These are phyloP conservation scores for Globisporangium canariense DNA, from an alignment of 352 stramenopile species.

Conservation along the genomic window DNA sequence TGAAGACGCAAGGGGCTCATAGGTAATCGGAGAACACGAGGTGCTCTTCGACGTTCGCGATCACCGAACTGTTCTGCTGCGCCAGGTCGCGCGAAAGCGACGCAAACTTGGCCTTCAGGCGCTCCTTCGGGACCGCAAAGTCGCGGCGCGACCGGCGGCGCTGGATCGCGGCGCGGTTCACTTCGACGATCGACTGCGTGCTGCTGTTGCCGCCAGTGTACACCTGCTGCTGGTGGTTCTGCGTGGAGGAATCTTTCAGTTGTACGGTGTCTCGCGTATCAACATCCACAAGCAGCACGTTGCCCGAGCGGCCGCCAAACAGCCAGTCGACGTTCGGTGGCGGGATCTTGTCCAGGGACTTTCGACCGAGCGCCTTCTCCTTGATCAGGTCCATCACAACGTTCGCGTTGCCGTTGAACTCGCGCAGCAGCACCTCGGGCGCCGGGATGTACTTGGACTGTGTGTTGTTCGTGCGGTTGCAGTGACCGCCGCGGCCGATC, in stretches of 20 bases:
- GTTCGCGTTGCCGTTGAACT: conserved; percentile 64
- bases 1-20: conserved; percentile 15
- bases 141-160: conserved; percentile 44
- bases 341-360: conserved; percentile 67
- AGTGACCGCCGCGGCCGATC: conserved; percentile 61
- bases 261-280: neutral
- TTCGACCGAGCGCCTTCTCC: conserved; percentile 65
- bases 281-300: conserved; percentile 49
- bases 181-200: conserved; percentile 48
- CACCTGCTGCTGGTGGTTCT: conserved; percentile 9
- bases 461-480: conserved; percentile 62
- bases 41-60: conserved; percentile 55
- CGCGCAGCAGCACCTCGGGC: conserved; percentile 60
- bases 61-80: conserved; percentile 35
- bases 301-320: conserved; percentile 40
- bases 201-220: conserved; percentile 8
- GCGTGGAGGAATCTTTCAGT: neutral
- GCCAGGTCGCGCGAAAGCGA: conserved; percentile 62
- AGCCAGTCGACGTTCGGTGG: conserved; percentile 57
- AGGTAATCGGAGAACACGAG: conserved; percentile 77
- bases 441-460: conserved; percentile 73
- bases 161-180: conserved; percentile 45
- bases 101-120: conserved; percentile 61
- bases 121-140: conserved; percentile 66
- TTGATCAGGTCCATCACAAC: conserved; percentile 66